A percentile compares a stretch with the other conserved stretches of the same genome.
These are phyloP conservation scores for Pseudognaphalium luteoalbum DNA, from an alignment of 129 eudicot species.

Conservation along the genomic window DNA sequence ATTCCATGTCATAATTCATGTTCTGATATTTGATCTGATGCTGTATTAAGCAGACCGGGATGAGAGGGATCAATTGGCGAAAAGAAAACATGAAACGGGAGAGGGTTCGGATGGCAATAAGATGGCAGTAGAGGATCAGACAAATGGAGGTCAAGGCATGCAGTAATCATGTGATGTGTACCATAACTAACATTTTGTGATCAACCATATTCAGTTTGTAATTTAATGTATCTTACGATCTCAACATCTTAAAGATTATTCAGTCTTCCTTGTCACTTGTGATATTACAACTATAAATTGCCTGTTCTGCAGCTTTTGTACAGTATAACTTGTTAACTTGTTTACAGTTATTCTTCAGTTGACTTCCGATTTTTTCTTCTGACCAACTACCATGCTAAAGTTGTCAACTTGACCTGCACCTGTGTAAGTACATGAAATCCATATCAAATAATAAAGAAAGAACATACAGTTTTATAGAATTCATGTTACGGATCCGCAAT, in stretches of 20 bases:
- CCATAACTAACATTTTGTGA: slow-evolving; percentile 27
- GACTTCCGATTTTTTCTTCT: neutral
- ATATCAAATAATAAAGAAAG: neutral
- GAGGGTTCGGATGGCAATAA: slow-evolving; percentile 42
- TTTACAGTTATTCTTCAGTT: neutral
- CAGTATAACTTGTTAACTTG: neutral
- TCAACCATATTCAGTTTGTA: slow-evolving; percentile 20
- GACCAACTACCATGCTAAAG: slow-evolving; percentile 3
- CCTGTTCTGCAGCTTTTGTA: slow-evolving; percentile 14
- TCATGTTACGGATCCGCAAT: no score
- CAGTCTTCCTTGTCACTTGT: neutral
- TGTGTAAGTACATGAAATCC: slow-evolving; percentile 16
- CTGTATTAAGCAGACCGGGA: slow-evolving; percentile 10
- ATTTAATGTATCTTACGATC: slow-evolving; percentile 27
- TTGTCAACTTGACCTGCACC: slow-evolving; percentile 36
- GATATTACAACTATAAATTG: slow-evolving; percentile 12
- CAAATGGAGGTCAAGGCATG: slow-evolving; percentile 28
- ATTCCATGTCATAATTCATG: slow-evolving; percentile 14
- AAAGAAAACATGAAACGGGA: slow-evolving; percentile 40
- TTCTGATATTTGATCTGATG: slow-evolving; percentile 12
- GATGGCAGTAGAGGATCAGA: slow-evolving; percentile 29
- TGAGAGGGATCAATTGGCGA: slow-evolving; percentile 17
- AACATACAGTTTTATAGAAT: neutral
- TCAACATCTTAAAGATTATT: neutral
- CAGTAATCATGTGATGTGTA: slow-evolving; percentile 19